These are phyloP conservation scores for Gleditsia sinensis DNA, from an alignment of 306 rosid species.

Conservation along the genomic window DNA sequence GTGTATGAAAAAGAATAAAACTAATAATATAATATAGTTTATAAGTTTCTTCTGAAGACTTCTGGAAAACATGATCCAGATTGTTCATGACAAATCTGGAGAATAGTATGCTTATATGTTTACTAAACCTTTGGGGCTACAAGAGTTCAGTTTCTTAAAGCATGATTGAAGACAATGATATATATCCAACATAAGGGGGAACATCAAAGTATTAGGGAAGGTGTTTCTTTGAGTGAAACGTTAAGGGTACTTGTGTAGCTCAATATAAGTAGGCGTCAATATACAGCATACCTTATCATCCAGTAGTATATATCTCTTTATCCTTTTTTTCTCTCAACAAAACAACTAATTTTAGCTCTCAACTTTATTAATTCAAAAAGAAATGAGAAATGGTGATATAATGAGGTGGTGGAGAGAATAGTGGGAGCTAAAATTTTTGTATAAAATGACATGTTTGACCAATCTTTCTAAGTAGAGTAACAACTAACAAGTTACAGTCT, in stretches of 20 bases:
- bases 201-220: not conserved
- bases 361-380: not conserved
- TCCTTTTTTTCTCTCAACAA: conserved; percentile 3
- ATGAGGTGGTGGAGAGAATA: not conserved
- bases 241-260: not conserved
- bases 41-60: too few species aligned
- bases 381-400: not conserved
- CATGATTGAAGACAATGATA: not conserved
- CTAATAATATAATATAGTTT: not conserved
- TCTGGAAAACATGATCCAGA: not conserved
- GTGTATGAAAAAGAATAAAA: too few species aligned
- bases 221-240: not conserved
- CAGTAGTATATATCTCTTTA: not conserved
- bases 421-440: not conserved
- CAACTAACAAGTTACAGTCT: not conserved
- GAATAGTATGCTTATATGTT: not conserved
- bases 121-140: not conserved
- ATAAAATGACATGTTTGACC: conserved; percentile 11
- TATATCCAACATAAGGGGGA: not conserved
- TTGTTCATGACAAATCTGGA: not conserved
- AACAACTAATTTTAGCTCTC: not conserved
- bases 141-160: not conserved
- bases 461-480: not conserved
- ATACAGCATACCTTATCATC: not conserved
- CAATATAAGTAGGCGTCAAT: not conserved